Conservation (phyloP, 2,329 filamentous ascomycete genomes). For the Colletotrichum tabaci region DNA sequence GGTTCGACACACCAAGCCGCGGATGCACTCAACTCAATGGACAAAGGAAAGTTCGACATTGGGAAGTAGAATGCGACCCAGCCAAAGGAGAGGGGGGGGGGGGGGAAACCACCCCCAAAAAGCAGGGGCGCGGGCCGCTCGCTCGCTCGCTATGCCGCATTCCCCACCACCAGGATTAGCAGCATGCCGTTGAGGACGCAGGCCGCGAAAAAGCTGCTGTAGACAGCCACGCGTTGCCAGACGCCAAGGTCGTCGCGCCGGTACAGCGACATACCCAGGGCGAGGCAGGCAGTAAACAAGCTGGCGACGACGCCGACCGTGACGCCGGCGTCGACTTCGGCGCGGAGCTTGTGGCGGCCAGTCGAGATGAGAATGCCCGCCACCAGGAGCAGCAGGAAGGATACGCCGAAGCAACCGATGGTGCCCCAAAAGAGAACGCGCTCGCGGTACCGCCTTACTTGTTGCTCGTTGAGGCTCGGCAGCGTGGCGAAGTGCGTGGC, state of each 20-base stretch:
- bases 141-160: constrained; percentile 49
- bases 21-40: constrained; percentile 15
- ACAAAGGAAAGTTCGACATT: constrained; percentile 14
- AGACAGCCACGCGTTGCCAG: constrained; percentile 59
- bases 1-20: not conserved
- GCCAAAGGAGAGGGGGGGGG: not conserved
- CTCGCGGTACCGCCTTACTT: constrained; percentile 66
- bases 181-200: constrained; percentile 62
- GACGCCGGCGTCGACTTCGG: constrained; percentile 82
- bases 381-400: constrained; percentile 75
- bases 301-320: constrained; percentile 78
- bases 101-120: not conserved
- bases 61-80: constrained; percentile 2
- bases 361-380: constrained; percentile 77
- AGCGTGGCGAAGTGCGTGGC: constrained; percentile 67
- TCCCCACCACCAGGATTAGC: constrained; percentile 58
- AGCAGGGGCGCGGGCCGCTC: not conserved
- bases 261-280: constrained; percentile 71
- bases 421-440: constrained; percentile 69
- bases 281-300: constrained; percentile 74
- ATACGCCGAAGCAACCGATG: constrained; percentile 68
- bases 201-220: constrained; percentile 53
- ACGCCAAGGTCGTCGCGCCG: constrained; percentile 62
- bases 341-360: constrained; percentile 75
- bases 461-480: constrained; percentile 67